Evolutionary conservation across 345 rosid genomes (phyloP).

Genomic region (Acer yangbiense): DNA sequence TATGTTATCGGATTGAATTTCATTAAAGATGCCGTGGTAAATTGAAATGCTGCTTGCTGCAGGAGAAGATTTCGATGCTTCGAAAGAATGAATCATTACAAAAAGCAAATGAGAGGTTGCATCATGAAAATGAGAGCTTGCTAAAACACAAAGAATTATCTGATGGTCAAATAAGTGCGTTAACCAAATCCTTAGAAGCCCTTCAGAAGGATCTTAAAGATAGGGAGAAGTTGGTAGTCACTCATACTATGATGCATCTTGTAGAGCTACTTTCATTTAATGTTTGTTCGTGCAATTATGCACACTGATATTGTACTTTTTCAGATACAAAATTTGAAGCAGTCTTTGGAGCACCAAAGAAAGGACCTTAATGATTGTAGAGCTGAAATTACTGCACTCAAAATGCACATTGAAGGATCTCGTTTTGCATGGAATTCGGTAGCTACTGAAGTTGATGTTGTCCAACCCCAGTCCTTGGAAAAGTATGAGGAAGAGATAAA

Average conservation of each 20-base stretch:
- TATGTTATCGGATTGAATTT: not conserved
- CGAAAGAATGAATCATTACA: slow-evolving; percentile 64
- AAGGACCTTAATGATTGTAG: slow-evolving; percentile 84
- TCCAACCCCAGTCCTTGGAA: slow-evolving; percentile 54
- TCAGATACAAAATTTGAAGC: slow-evolving; percentile 80
- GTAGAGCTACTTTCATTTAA: slow-evolving; percentile 17
- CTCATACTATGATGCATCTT: slow-evolving; percentile 24
- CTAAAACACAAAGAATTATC: slow-evolving; percentile 59
- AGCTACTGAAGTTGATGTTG: slow-evolving; percentile 46
- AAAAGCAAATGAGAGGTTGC: slow-evolving; percentile 59
- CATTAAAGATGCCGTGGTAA: not conserved
- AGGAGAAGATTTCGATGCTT: slow-evolving; percentile 95
- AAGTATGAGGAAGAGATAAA: slow-evolving; percentile 61
- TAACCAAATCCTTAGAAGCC: slow-evolving; percentile 69
- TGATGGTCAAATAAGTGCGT: slow-evolving; percentile 68
- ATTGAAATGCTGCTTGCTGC: slow-evolving; percentile 29
- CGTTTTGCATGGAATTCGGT: slow-evolving; percentile 49
- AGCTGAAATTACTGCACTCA: slow-evolving; percentile 89
- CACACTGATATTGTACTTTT: slow-evolving; percentile 29
- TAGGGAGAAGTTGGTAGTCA: slow-evolving; percentile 75
- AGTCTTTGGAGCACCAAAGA: slow-evolving; percentile 67
- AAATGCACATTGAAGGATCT: slow-evolving; percentile 89
- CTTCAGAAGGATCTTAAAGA: slow-evolving; percentile 83
- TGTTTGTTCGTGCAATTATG: slow-evolving; percentile 25
- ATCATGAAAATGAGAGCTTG: slow-evolving; percentile 59